Base-by-base conservation (phyloP, 768 basidiomycete genomes). In the Dioszegia hungarica region DNA sequence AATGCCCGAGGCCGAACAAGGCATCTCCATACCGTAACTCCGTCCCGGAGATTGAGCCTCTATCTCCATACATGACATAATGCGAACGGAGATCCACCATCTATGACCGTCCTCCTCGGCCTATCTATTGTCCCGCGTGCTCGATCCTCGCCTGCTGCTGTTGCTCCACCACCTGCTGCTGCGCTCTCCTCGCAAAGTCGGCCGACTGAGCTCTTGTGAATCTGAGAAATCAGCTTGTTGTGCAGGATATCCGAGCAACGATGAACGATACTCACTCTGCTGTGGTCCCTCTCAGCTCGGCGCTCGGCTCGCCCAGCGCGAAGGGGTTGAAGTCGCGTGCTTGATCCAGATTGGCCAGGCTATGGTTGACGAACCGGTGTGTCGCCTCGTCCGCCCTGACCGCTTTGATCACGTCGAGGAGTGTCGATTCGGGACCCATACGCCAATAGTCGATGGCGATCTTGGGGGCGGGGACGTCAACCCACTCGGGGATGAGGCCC, bases 401-500 rank as follows among this genome's bases (percentile, higher is more conserved):
- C 31, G 90, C 91, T 68, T 89, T 89, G 46, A 97, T 81, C 44
- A 94, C 86, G 66, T 97, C 94, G 19, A 90, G 79, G 57, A 98
- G 51, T 5, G 52, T 73, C 6, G 74, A 68, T 31, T 63, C 63
- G 19, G 56, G 28, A 4, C 67, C 52, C 15, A 76, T 60, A 43
- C 75, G 64, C 75, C 94, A 98, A 77, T 97, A 97, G 72, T 97
- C 92, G 60, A 89, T 91, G 8, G 93, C 88, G 72, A 97, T 94
- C 67, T 83, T 80, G 0, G 92, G 93, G 5, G 91, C 89, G 34
- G 87, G 82, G 67, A 80, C 77, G 68, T 86, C 79, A 28, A 81
- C 79, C 87, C 86, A 77, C 56, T 77, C 76, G 1, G 76, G 76
- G 8, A 77, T 45, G 6, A 71, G 57, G 15, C 75, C 75, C 14